A percentile compares a stretch with the other conserved stretches of the same genome.
These are phyloP conservation scores for Termitomyces eurrhizus DNA, from an alignment of 768 basidiomycete species.

Conservation along the genomic window DNA sequence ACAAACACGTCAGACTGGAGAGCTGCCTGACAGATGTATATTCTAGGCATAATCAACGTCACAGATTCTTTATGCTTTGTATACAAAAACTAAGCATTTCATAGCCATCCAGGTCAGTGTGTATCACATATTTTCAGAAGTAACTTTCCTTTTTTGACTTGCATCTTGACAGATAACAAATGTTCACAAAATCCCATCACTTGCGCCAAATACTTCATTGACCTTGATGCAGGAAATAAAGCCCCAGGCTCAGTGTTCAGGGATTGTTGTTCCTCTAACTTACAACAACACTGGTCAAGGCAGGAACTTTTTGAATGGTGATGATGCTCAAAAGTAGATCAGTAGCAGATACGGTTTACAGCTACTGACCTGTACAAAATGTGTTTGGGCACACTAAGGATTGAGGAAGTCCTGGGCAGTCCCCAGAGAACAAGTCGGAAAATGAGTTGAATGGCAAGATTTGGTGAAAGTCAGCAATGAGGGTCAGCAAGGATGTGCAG, in stretches of 20 bases:
- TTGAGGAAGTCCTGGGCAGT: too few relatives aligned
- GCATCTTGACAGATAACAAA: slow-evolving; percentile 58
- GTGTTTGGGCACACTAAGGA: too few relatives aligned
- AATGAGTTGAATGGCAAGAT: too few relatives aligned
- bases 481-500: too few relatives aligned
- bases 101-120: slow-evolving; percentile 55
- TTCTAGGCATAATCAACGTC: slow-evolving; percentile 58
- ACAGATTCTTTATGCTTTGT: slow-evolving; percentile 29
- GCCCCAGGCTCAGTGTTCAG: slow-evolving; percentile 20
- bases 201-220: slow-evolving; percentile 55
- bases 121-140: neutral
- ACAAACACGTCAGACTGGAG: slow-evolving; percentile 71
- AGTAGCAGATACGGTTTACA: too few relatives aligned
- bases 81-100: neutral
- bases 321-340: too few relatives aligned
- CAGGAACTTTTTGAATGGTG: slow-evolving; percentile 25
- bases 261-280: slow-evolving; percentile 66
- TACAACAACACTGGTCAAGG: slow-evolving; percentile 66
- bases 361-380: too few relatives aligned
- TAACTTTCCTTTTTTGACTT: neutral
- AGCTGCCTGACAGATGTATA: slow-evolving; percentile 69
- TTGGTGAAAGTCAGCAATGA: too few relatives aligned
- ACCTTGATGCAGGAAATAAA: slow-evolving; percentile 52
- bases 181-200: slow-evolving; percentile 49
- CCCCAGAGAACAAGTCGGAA: too few relatives aligned